Conservation (phyloP, 2,329 filamentous ascomycete species). For the Ophiocordyceps camponoti-floridani region DNA sequence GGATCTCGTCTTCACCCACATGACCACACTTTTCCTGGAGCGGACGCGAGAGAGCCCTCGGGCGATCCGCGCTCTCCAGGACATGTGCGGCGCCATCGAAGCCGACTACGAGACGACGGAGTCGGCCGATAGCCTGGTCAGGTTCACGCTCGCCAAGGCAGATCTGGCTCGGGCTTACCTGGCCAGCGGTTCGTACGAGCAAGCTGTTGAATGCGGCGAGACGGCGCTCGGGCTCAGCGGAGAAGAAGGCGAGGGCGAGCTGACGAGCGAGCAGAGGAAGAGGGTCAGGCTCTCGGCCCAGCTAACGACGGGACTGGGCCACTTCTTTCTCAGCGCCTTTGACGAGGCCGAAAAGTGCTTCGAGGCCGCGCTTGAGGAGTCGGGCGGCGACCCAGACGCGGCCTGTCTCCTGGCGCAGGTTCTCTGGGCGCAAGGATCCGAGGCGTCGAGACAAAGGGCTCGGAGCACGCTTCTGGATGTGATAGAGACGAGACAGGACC, state of each 20-base stretch:
- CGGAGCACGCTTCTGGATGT: conserved; percentile 65
- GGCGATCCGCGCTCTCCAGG: conserved; percentile 45
- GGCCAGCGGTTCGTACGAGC: conserved; percentile 42
- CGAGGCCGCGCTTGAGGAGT: conserved; percentile 61
- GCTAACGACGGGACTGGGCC: conserved; percentile 67
- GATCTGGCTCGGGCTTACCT: conserved; percentile 78
- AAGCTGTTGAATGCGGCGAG: conserved; percentile 65
- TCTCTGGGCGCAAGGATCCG: conserved; percentile 74
- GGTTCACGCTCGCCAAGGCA: conserved; percentile 67
- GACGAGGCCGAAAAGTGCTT: conserved; percentile 63
- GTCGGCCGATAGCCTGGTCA: conserved; percentile 51
- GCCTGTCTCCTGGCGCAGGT: conserved; percentile 80
- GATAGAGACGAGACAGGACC: conserved; percentile 54
- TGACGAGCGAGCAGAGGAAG: conserved; percentile 44
- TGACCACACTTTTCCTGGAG: conserved; percentile 67
- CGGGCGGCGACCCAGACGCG: conserved; percentile 59
- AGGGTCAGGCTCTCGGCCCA: conserved; percentile 70
- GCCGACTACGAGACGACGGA: conserved; percentile 72
- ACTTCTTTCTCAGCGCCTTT: conserved; percentile 51
- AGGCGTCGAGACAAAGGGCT: conserved; percentile 56
- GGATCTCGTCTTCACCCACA: conserved; percentile 57
- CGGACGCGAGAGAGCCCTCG: conserved; percentile 50
- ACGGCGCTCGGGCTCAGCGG: conserved; percentile 62
- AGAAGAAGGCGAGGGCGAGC: conserved; percentile 49
- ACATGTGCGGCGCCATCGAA: conserved; percentile 54